Evolutionary conservation across 164 flowering plant species (phyloP).

Genomic region (Macadamia integrifolia): DNA sequence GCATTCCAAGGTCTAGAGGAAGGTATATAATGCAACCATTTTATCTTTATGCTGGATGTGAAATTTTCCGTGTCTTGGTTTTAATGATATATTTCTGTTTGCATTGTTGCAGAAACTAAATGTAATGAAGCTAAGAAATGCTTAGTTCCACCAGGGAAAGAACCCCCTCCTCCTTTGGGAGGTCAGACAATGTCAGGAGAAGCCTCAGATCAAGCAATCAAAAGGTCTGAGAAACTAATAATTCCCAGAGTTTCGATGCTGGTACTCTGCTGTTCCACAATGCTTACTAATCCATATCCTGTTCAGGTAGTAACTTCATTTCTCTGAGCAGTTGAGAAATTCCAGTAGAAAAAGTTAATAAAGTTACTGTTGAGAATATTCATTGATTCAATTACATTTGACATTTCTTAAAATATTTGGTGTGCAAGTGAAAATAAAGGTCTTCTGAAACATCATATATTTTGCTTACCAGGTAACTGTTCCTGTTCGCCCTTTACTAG

Average conservation of each 20-base stretch:
- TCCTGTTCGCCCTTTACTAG: conserved; percentile 55
- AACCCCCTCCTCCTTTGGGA: conserved; percentile 63
- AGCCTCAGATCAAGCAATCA: conserved; percentile 22
- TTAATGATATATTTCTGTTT: conserved; percentile 1
- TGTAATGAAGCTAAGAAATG: conserved; percentile 33
- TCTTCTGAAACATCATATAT: neutral
- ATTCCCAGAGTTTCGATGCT: conserved; percentile 40
- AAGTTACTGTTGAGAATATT: neutral
- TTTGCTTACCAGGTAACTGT: conserved; percentile 47
- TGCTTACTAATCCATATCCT: conserved; percentile 68
- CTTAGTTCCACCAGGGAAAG: conserved; percentile 70
- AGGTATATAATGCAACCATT: conserved; percentile 39
- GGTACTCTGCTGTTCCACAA: conserved; percentile 47
- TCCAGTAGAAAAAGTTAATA: neutral
- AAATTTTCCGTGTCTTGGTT: neutral
- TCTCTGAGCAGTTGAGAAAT: neutral
- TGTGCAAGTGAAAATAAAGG: neutral
- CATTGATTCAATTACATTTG: neutral
- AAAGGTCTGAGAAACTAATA: conserved; percentile 35
- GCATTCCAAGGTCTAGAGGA: conserved; percentile 76
- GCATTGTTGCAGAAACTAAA: conserved; percentile 43
- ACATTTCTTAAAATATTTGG: neutral
- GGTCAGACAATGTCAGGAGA: conserved; percentile 24
- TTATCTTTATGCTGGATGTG: conserved; percentile 1
- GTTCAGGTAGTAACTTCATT: conserved; percentile 48